phyloP scores from a whole-genome alignment of 495 filamentous ascomycete genomes.

The Neurospora terricola region DNA sequence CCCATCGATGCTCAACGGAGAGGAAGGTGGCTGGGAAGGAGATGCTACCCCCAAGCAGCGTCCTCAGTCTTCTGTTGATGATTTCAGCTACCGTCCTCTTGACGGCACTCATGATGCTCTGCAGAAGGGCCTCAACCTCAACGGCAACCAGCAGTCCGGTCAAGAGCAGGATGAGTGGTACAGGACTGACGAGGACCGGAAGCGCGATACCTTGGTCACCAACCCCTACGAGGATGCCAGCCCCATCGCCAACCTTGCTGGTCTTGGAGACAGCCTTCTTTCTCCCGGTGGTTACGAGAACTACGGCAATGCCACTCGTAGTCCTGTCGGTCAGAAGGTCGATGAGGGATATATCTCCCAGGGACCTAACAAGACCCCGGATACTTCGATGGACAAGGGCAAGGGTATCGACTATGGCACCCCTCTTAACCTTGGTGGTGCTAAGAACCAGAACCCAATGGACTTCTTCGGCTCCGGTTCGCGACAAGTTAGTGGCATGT shows the following conservation, averaged over 20 bases:
- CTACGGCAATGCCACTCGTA: conserved; percentile 30
- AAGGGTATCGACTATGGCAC: conserved; percentile 51
- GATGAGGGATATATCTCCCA: conserved; percentile 93
- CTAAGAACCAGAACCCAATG: conserved; percentile 9
- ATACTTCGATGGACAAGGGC: conserved; percentile 33
- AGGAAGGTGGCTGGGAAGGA: conserved; percentile 21
- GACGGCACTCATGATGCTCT: conserved; percentile 10
- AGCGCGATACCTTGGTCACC: conserved; percentile 46
- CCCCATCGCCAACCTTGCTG: conserved; percentile 41
- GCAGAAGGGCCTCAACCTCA: conserved; percentile 19
- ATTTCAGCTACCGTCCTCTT: conserved; percentile 22
- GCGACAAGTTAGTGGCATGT: conserved; percentile 77
- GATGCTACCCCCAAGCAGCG: conserved; percentile 31
- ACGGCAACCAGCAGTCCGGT: conserved; percentile 37
- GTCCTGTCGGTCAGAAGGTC: conserved; percentile 34
- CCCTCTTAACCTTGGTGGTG: conserved; percentile 41
- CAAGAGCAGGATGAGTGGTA: conserved; percentile 46
- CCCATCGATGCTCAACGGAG: conserved; percentile 32
- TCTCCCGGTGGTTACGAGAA: conserved; percentile 25
- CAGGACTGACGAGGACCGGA: conserved; percentile 42
- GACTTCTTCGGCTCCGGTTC: conserved; percentile 7
- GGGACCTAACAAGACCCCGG: conserved; percentile 61
- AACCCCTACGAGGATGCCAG: conserved; percentile 50
- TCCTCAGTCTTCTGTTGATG: conserved; percentile 24
- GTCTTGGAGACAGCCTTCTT: conserved; percentile 37